These are phyloP conservation scores for Clonostachys byssicola DNA, from an alignment of 2,329 filamentous ascomycete species.

Conservation along the genomic window DNA sequence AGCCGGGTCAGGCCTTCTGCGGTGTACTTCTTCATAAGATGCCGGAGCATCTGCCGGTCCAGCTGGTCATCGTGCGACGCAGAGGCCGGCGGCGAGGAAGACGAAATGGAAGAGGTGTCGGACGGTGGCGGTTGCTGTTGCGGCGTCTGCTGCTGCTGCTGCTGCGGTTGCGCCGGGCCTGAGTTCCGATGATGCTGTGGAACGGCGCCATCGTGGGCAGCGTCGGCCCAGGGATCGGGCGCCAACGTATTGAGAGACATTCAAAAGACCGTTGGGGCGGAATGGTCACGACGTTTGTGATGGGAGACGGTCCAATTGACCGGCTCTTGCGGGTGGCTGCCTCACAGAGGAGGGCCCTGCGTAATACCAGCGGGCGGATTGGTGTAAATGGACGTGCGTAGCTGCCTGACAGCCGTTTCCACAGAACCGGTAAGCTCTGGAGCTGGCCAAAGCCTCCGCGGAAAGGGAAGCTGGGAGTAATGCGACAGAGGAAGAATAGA, in stretches of 20 bases:
- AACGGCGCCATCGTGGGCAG: background rate
- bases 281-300: too few species aligned
- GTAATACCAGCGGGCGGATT: too few species aligned
- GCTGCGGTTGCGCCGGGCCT: background rate
- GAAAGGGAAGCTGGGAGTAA: too few species aligned
- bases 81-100: background rate
- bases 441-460: too few species aligned
- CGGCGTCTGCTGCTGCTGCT: background rate
- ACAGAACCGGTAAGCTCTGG: too few species aligned
- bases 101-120: background rate
- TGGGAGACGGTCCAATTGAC: too few species aligned
- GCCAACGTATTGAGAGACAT: background rate
- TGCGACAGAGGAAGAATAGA: too few species aligned
- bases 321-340: too few species aligned
- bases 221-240: background rate
- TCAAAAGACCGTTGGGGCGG: too few species aligned
- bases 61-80: constrained; percentile 3
- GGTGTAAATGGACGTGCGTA: too few species aligned
- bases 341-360: too few species aligned
- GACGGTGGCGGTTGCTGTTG: background rate
- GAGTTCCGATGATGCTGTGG: background rate
- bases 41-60: constrained; percentile 13
- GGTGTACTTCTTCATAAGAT: constrained; percentile 11
- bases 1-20: constrained; percentile 8
- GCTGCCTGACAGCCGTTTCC: too few species aligned